These are phyloP conservation scores for Thermothelomyces thermophilus DNA, from an alignment of 2,329 filamentous ascomycete genomes.

Conservation along the genomic window DNA sequence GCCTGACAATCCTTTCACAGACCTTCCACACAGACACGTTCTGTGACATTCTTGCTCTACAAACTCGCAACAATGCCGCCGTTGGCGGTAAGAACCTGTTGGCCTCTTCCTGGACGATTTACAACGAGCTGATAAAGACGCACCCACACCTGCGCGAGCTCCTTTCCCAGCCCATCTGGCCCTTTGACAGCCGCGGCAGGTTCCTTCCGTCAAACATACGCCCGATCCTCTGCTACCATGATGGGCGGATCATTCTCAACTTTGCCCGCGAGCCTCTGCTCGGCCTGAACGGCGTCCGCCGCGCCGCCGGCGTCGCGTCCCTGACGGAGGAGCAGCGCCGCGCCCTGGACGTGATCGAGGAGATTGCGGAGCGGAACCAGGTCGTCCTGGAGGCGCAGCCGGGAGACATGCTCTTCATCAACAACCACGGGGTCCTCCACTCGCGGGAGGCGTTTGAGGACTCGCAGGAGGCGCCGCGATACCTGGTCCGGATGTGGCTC, in stretches of 20 bases:
- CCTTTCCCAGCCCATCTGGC: conserved; percentile 56
- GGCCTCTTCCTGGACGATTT: conserved; percentile 56
- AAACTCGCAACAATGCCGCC: conserved; percentile 54
- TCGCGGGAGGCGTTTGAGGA: conserved; percentile 52
- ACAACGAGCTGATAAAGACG: conserved; percentile 58
- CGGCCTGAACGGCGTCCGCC: conserved; percentile 45
- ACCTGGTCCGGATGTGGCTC: conserved; percentile 55
- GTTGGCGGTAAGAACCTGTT: conserved; percentile 59
- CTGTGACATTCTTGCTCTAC: conserved; percentile 59
- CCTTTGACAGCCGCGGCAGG: conserved; percentile 44
- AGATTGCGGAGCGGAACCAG: conserved; percentile 46
- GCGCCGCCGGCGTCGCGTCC: conserved; percentile 41
- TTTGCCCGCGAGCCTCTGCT: conserved; percentile 51
- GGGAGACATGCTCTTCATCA: conserved; percentile 58
- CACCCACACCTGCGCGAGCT: conserved; percentile 60
- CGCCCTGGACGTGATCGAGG: conserved; percentile 51
- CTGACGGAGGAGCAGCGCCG: conserved; percentile 44
- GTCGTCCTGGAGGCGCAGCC: conserved; percentile 46
- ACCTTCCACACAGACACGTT: conserved; percentile 65
- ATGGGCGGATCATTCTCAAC: conserved; percentile 48
- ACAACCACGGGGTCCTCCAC: conserved; percentile 56
- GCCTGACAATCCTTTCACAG: too few relatives aligned
- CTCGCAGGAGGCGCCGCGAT: conserved; percentile 41
- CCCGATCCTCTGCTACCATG: conserved; percentile 47
- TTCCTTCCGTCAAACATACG: conserved; percentile 48